Evolutionary conservation across 2,329 filamentous ascomycete species (phyloP).

Genomic region (Byssothecium circinans): DNA sequence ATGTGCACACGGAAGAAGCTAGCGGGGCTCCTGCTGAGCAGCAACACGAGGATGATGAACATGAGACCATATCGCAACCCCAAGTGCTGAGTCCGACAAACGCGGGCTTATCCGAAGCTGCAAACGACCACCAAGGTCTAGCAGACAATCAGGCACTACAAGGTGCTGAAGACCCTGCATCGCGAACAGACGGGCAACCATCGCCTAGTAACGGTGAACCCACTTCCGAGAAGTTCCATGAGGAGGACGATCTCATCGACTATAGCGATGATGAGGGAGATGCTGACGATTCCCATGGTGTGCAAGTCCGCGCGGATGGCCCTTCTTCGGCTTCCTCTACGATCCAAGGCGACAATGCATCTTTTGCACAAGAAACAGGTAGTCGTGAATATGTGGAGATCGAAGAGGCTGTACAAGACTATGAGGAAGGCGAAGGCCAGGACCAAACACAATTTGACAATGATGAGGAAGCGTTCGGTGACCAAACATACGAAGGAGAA

Average conservation of each 20-base stretch:
- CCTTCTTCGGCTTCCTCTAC: slow-evolving; percentile 36
- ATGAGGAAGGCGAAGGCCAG: slow-evolving; percentile 5
- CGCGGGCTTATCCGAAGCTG: background rate
- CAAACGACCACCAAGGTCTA: background rate
- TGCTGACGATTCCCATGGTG: slow-evolving; percentile 11
- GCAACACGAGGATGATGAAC: background rate
- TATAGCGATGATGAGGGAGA: slow-evolving; percentile 54
- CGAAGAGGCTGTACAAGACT: slow-evolving; percentile 5
- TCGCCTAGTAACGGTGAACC: background rate
- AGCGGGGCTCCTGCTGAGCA: background rate
- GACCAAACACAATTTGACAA: slow-evolving; percentile 3
- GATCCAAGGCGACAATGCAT: slow-evolving; percentile 35
- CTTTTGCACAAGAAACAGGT: slow-evolving; percentile 12
- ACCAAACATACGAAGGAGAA: slow-evolving; percentile 11
- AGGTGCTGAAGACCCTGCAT: background rate
- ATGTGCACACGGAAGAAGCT: background rate
- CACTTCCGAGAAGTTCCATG: slow-evolving; percentile 15
- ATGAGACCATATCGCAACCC: background rate
- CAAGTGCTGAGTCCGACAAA: background rate
- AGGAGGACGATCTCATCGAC: slow-evolving; percentile 51
- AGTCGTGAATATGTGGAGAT: slow-evolving; percentile 4
- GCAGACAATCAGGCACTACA: background rate
- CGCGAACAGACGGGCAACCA: background rate
- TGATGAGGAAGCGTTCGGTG: slow-evolving; percentile 3
- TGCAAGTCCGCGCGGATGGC: slow-evolving; percentile 12